Percentiles rank a stretch among this genome's conserved stretches.
Evolutionary conservation across 2,329 filamentous ascomycete species (phyloP).

Genomic region (Aspergillus aculeatus): DNA sequence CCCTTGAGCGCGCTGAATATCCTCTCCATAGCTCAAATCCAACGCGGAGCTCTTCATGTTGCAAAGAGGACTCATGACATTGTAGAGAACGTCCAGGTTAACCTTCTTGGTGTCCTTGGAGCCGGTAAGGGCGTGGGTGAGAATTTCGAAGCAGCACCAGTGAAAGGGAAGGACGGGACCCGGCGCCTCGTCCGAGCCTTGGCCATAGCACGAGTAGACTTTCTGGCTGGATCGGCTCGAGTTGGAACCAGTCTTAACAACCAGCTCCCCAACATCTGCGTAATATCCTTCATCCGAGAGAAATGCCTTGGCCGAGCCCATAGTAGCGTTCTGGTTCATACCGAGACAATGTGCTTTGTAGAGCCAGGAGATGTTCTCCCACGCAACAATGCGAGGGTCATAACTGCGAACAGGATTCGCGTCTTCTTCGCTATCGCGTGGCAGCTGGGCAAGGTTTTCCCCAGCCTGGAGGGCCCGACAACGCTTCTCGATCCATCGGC

Average conservation of each 20-base stretch:
- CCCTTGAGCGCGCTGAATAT: conserved; percentile 20
- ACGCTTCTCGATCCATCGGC: conserved; percentile 20
- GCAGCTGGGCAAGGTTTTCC: conserved; percentile 1
- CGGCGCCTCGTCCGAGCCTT: conserved; percentile 18
- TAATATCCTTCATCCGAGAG: conserved; percentile 23
- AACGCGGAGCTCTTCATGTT: conserved; percentile 17
- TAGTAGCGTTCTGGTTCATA: conserved; percentile 1
- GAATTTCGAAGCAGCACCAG: conserved; percentile 23
- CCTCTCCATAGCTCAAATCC: conserved; percentile 19
- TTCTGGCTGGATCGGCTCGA: neutral
- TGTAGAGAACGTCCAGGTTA: conserved; percentile 19
- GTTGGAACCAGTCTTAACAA: conserved; percentile 15
- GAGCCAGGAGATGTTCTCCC: conserved; percentile 19
- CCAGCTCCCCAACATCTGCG: conserved; percentile 21
- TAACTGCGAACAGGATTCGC: conserved; percentile 21
- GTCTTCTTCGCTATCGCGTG: conserved; percentile 11
- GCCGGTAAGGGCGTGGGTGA: conserved; percentile 18
- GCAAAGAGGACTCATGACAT: conserved; percentile 15
- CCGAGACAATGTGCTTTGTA: conserved; percentile 22
- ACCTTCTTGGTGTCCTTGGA: conserved; percentile 12
- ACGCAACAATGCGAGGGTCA: conserved; percentile 20
- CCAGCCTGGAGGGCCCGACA: conserved; percentile 14
- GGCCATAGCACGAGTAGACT: conserved; percentile 15
- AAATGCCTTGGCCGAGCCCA: conserved; percentile 19
- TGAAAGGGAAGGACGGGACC: conserved; percentile 25